Base-by-base conservation (phyloP, 2,329 filamentous ascomycete species). In the Volutella citrinella region DNA sequence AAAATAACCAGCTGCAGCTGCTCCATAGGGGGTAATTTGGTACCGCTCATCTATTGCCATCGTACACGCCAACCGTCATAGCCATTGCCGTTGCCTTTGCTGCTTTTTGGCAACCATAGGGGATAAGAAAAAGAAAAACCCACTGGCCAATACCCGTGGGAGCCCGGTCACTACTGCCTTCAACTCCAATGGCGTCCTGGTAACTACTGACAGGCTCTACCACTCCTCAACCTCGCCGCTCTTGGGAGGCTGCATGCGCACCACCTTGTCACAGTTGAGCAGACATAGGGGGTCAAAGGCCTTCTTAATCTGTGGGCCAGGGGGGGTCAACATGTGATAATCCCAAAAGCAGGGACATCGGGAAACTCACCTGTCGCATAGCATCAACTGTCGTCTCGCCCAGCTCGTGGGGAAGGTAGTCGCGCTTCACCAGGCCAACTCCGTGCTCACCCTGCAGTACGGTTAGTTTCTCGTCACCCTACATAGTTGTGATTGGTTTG, bases 371-470 rank as follows among this genome's bases (percentile, higher is more conserved):
- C 72, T 83, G 86, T 62, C 87, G 76, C 87, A 94, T 94, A 15
- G 83, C 72, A 63, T 90, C 84, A 8, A 94, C 85, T 0, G 86
- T 87, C 10, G 64, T 69, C 57, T 79, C 69, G 10, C 87, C 85
- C 24, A 93, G 68, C 63, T 94, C 87, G 54, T 90, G 83, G 9
- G 79, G 72, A 26, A 94, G 70, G 55, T 91, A 91, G 56, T 93
- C 87, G 48, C 87, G 72, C 75, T 94, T 94, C 36, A 91, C 84
- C 29, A 94, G 66, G 7, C 87, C 87, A 33, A 93, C 82, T 25
- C 87, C 87, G 59, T 94, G 87, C 62, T 94, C 87, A 34, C 87
- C 87, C 72, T 76, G 36, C 22, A n/a, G n/a, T 21, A 16, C 17
- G 19, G 9, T 15, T 10, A 6, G 17, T 27, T n/a, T n/a, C n/a